Conservation (phyloP, 352 stramenopile genomes). For the Chloridella minuta region DNA sequence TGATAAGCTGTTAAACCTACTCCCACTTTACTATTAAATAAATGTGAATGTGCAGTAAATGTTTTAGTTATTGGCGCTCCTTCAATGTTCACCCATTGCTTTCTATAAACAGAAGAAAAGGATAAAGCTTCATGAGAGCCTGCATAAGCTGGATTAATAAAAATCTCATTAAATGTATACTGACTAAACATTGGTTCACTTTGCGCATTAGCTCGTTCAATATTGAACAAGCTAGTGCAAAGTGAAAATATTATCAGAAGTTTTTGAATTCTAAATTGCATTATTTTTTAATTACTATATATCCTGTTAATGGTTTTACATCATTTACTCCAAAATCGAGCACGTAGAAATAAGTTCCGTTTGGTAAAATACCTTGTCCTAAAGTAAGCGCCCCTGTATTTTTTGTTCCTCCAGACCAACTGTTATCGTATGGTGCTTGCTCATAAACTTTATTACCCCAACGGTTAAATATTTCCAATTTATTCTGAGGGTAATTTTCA, state of each 20-base stretch:
- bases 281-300: not conserved
- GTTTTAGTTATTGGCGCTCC: not conserved
- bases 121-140: not conserved
- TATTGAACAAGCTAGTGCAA: no score
- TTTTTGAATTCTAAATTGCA: no score
- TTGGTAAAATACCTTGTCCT: not conserved
- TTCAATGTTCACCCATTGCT: not conserved
- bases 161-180: not conserved
- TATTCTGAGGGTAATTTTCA: not conserved
- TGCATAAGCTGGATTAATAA: not conserved
- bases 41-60: not conserved
- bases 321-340: not conserved
- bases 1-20: not conserved
- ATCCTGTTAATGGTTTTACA: not conserved
- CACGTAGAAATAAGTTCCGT: not conserved
- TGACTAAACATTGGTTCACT: not conserved
- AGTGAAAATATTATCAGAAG: no score
- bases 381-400: not conserved
- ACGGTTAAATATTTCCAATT: not conserved
- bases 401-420: not conserved
- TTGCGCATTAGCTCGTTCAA: not conserved
- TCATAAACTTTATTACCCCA: constrained; percentile 7
- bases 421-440: not conserved
- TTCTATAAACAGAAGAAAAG: not conserved
- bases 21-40: not conserved